Base-by-base conservation (phyloP, 192 early-diverging fungal species). In the Mycoemilia scoparia region DNA sequence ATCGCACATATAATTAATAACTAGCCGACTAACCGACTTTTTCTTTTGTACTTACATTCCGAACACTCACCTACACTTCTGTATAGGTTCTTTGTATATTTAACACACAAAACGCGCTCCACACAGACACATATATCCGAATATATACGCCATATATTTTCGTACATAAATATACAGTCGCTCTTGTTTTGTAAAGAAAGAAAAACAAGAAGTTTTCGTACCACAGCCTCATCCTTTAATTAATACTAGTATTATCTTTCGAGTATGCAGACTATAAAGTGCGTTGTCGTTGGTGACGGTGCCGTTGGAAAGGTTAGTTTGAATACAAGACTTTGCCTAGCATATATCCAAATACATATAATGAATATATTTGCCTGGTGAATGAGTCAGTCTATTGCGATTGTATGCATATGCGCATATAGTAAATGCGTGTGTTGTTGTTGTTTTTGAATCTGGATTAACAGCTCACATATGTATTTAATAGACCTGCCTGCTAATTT, bases 401-500 rank as follows among this genome's bases (percentile, higher is more conserved):
- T 29, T 34, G 36, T 5, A 13, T n/a, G 16, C 13, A 9, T 24
- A 4, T 7, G 7, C 35, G 24, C 12, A 12, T 26, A 10, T 7
- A 23, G 7, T 21, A 7, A 9, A 17, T 22, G 7, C 24, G 22
- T 8, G 11, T 17, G 11, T 29, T 15, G 18, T 21, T 34, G 18
- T 6, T 32, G 1, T 14, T 5, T 32, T 5, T 20, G n/a, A 15
- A 41, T 23, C 15, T 24, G n/a, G 19, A 17, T 38, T 6, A 39
- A 27, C 24, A 28, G 12, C 27, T 22, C 11, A 21, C 27, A 10
- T 12, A 22, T 26, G 18, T 24, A 13, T 43, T 33, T 10, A 36
- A 24, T 36, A 92, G 74, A 93, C 89, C 19, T 88, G 87, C 51
- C 68, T 95, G 19, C 69, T 95, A 43, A 90, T 95, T 46, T 84